These are phyloP conservation scores for Colletotrichum neosansevieriae DNA, from an alignment of 2,329 filamentous ascomycete species.

Conservation along the genomic window DNA sequence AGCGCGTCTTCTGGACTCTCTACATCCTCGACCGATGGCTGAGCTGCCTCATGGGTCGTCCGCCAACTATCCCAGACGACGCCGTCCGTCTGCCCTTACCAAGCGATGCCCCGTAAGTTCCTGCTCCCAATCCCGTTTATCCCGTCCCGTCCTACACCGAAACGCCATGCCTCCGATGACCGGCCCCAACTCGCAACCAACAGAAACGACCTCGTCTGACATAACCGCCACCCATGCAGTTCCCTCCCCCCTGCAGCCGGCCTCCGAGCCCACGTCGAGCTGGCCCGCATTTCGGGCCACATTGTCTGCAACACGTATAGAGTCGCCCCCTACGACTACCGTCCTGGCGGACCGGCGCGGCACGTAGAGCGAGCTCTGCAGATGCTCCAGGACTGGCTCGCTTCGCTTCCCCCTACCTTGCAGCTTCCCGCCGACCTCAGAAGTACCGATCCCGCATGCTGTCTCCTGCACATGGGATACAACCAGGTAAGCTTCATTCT, in stretches of 20 bases:
- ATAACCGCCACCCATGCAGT: constrained; percentile 44
- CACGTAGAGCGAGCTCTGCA: constrained; percentile 55
- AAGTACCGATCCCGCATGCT: constrained; percentile 56
- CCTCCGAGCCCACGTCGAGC: constrained; percentile 59
- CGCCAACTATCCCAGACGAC: constrained; percentile 60
- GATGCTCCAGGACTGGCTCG: constrained; percentile 57
- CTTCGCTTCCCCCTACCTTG: constrained; percentile 52
- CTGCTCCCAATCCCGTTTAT: background rate
- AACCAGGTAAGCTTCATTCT: constrained; percentile 47
- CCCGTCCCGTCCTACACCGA: background rate
- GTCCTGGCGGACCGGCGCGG: constrained; percentile 44
- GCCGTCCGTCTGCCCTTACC: constrained; percentile 59
- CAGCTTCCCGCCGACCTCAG: constrained; percentile 51
- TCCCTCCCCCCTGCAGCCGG: constrained; percentile 58
- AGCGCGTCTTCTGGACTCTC: constrained; percentile 64
- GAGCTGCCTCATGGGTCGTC: constrained; percentile 63
- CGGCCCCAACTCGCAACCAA: constrained; percentile 16
- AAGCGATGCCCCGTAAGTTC: constrained; percentile 54
- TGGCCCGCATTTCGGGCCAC: constrained; percentile 61
- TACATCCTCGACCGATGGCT: constrained; percentile 64
- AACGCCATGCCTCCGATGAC: constrained; percentile 12
- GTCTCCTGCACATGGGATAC: constrained; percentile 62
- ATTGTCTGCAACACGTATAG: constrained; percentile 62
- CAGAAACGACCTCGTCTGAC: constrained; percentile 13
- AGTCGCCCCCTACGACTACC: constrained; percentile 49